Percentiles rank a stretch among this genome's conserved stretches.
Conservation (phyloP, 257 asterid species). For the Solanum peruvianum region DNA sequence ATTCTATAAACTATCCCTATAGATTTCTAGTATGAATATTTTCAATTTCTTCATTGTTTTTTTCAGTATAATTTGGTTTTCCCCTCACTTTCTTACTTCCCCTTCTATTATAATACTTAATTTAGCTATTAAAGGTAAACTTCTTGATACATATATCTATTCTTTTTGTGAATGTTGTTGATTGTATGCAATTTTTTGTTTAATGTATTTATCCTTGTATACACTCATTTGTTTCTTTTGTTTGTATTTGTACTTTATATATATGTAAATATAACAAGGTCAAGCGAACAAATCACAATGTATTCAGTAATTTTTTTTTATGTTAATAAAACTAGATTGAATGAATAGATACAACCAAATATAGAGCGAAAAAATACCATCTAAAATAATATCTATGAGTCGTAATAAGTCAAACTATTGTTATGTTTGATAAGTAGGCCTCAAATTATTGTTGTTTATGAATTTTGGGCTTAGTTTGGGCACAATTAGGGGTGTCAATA, state of each 20-base stretch:
- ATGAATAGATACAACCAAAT: neutral
- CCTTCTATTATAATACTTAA: too few species aligned
- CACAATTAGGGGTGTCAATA: neutral
- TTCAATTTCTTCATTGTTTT: too few species aligned
- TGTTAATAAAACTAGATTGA: neutral
- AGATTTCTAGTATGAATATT: too few species aligned
- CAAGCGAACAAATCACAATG: neutral
- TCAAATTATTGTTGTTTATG: neutral
- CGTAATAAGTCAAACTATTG: neutral
- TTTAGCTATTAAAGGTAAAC: too few species aligned
- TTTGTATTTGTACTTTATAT: too few species aligned
- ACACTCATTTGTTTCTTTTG: neutral
- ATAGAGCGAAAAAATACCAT: neutral
- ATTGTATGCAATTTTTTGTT: too few species aligned
- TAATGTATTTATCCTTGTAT: too few species aligned
- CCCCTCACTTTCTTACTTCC: too few species aligned
- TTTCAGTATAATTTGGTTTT: too few species aligned
- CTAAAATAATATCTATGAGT: neutral
- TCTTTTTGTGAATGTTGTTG: neutral
- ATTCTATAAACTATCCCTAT: too few species aligned
- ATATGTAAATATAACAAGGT: neutral
- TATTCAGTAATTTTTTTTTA: too few species aligned
- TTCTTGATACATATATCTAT: too few species aligned
- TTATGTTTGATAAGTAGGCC: neutral
- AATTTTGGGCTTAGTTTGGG: neutral